Evolutionary conservation across 106 monocot genomes (phyloP).

Genomic region (Dendrobium huoshanense): DNA sequence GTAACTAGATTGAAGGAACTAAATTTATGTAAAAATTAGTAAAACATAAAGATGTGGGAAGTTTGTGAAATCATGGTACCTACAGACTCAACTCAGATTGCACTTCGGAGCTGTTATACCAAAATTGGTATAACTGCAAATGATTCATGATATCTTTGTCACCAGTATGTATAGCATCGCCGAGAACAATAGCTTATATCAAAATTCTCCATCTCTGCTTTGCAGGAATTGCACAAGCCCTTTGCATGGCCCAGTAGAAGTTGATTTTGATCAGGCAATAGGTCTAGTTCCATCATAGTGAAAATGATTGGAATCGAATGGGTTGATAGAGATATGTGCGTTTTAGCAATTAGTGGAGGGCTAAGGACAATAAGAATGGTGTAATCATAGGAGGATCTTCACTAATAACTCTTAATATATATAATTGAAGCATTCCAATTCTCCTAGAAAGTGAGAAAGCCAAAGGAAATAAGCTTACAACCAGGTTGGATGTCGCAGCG

Average conservation of each 20-base stretch:
- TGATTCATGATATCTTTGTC: not conserved
- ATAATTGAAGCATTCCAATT: not conserved
- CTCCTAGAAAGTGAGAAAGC: not conserved
- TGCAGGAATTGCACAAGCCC: not conserved
- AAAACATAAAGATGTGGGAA: too few species aligned
- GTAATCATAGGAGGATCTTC: too few species aligned
- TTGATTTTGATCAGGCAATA: not conserved
- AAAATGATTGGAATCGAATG: not conserved
- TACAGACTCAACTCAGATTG: not conserved
- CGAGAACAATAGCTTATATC: not conserved
- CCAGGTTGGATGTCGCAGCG: not conserved
- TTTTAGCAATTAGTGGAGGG: not conserved
- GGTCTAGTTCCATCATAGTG: not conserved
- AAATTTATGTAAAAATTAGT: too few species aligned
- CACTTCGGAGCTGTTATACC: not conserved
- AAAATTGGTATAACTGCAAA: not conserved
- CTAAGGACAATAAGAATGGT: too few species aligned
- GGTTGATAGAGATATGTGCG: not conserved
- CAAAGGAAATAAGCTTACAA: not conserved
- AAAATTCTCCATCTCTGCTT: not conserved
- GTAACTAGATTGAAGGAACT: too few species aligned
- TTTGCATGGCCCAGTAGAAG: not conserved
- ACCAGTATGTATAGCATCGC: not conserved
- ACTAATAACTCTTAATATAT: too few species aligned
- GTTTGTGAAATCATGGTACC: not conserved